phyloP scores from a whole-genome alignment of 352 stramenopile genomes.

The Phytopythium ostracodes region DNA sequence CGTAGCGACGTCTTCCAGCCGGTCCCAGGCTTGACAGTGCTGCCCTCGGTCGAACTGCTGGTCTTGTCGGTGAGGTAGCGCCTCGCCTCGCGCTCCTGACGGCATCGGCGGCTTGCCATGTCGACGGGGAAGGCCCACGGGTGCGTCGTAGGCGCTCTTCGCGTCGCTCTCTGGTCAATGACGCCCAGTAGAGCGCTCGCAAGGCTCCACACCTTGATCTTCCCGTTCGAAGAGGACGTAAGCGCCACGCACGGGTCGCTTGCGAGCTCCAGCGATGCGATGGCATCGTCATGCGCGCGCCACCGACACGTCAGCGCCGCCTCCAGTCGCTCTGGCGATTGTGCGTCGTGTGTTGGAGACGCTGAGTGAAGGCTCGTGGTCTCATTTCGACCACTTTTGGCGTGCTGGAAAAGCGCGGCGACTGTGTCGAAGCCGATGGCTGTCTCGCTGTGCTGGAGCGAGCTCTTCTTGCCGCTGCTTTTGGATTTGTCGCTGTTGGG shows the following conservation, averaged over 20 bases:
- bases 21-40: background rate
- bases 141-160: slow-evolving; percentile 35
- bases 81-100: slow-evolving; percentile 37
- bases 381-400: background rate
- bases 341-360: background rate
- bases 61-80: slow-evolving; percentile 28
- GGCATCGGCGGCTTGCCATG: slow-evolving; percentile 27
- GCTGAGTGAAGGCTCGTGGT: slow-evolving; percentile 5
- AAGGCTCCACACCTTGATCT: slow-evolving; percentile 61
- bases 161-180: slow-evolving; percentile 65
- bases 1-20: slow-evolving; percentile 21
- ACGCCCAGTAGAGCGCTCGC: slow-evolving; percentile 36
- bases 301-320: slow-evolving; percentile 18
- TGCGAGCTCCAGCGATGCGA: slow-evolving; percentile 39
- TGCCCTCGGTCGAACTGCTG: slow-evolving; percentile 4
- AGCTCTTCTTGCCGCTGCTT: slow-evolving; percentile 6
- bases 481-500: background rate
- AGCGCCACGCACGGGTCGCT: slow-evolving; percentile 38
- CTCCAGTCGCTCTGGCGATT: background rate
- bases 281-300: slow-evolving; percentile 30
- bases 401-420: slow-evolving; percentile 41
- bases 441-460: slow-evolving; percentile 59
- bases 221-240: slow-evolving; percentile 41
- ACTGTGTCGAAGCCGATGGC: slow-evolving; percentile 47
- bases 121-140: slow-evolving; percentile 61